phyloP scores from a whole-genome alignment of 176 grass and related monocot genomes.

The Musa beccarii region DNA sequence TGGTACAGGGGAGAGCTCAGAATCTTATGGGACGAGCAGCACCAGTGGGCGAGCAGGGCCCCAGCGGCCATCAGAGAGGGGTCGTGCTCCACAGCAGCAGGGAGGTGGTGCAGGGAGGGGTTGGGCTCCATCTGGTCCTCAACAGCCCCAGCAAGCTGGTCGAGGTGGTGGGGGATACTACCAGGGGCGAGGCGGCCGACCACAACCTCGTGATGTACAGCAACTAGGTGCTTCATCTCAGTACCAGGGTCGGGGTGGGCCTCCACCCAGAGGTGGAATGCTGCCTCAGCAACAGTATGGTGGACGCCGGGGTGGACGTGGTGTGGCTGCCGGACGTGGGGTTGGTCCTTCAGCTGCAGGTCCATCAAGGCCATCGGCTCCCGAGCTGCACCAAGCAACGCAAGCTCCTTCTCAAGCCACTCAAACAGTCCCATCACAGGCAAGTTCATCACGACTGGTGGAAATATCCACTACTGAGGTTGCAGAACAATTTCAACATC shows the following conservation, averaged over 20 bases:
- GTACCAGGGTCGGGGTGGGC: background rate
- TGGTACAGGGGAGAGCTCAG: constrained; percentile 25
- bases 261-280: constrained; percentile 21
- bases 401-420: constrained; percentile 30
- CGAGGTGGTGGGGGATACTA: constrained; percentile 20
- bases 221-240: constrained; percentile 16
- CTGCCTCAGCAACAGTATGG: constrained; percentile 26
- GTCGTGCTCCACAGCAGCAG: background rate
- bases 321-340: constrained; percentile 20
- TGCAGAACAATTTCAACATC: constrained; percentile 24
- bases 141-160: constrained; percentile 21
- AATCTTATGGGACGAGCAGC: constrained; percentile 24
- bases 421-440: constrained; percentile 1
- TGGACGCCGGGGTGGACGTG: constrained; percentile 3
- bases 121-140: constrained; percentile 4
- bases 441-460: constrained; percentile 23
- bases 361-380: constrained; percentile 36
- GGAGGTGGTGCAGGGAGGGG: constrained; percentile 14
- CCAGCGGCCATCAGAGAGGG: background rate
- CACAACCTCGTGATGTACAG: constrained; percentile 22
- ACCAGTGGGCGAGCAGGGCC: constrained; percentile 7
- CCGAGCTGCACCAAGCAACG: constrained; percentile 94
- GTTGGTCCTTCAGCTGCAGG: constrained; percentile 14
- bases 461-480: constrained; percentile 16
- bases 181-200: constrained; percentile 17